Evolutionary conservation across 1,284 basidiomycete genomes (phyloP), one percentile per base, ranked within the genome.

Genomic region (Puccinia brachypodii): DNA sequence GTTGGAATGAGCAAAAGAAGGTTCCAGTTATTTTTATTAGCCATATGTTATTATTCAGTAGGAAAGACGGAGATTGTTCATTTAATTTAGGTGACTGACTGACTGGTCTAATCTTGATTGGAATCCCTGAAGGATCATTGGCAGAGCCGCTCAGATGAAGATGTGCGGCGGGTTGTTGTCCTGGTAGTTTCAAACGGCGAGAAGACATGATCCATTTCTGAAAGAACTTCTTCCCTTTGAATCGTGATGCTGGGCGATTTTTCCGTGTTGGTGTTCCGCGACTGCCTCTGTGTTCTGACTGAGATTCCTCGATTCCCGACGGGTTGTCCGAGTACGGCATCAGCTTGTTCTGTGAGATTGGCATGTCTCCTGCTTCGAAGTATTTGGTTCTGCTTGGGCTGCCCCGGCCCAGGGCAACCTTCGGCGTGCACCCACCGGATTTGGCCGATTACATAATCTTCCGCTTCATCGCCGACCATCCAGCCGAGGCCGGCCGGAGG

Each of bases 31-130:
- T 25, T 25, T 69, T 36, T 50, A 58, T 33, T 62, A 40, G 60
- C n/a, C 14, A 4, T 14, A 22, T 22, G 8, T 3, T 42, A 3
- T 40, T 6, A 40, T 3, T 42, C 36, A 33, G 25, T 16, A 28
- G 9, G 36, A 76, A 42, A 42, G 64, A 68, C 3, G 40, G 64
- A 40, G 9, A 16, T 3, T n/a, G 40, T 28, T 22, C n/a, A 68
- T 62, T 62, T 4, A 64, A 25, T 14, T 68, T 44, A 50, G 33
- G 31, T n/a, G 44, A 68, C 66, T 78, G 56, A 72, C 68, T 80
- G 50, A 80, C 77, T 6, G 77, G 77, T 69, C 77, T 68, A 40
- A 80, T 80, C 42, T 44, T 80, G 28, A 80, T 58, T 16, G 77
- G 77, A 60, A 47, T 62, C 44, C n/a, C 19, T 60, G 68, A 40